phyloP scores from a whole-genome alignment of 371 early-diverging fungal genomes.

The Rhizoclosmatium hyalinum region DNA sequence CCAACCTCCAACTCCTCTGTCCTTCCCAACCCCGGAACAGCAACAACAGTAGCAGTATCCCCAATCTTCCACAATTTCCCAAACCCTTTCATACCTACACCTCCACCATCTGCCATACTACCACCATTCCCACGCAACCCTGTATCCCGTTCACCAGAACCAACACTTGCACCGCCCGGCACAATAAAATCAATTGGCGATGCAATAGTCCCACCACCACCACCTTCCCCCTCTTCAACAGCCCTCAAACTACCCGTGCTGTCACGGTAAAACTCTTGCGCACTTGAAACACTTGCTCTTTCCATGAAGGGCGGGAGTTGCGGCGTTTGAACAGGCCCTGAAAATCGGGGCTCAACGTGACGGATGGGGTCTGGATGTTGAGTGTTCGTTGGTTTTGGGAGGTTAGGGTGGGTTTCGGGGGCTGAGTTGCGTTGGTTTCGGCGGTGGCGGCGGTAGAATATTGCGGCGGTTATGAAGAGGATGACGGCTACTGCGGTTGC shows the following conservation, averaged over 20 bases:
- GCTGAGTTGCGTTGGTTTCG: neutral
- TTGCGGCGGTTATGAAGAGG: neutral
- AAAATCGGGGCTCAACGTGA: too few relatives aligned
- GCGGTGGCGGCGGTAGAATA: neutral
- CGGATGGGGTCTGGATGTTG: neutral
- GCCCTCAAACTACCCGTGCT: neutral
- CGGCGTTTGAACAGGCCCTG: neutral
- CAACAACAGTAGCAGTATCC: too few relatives aligned
- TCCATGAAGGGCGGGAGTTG: neutral
- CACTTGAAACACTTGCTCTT: neutral
- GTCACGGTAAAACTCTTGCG: neutral
- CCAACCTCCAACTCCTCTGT: too few relatives aligned
- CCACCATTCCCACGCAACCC: too few relatives aligned
- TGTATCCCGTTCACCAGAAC: too few relatives aligned
- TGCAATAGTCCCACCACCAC: too few relatives aligned
- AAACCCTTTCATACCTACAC: too few relatives aligned
- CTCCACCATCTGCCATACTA: too few relatives aligned
- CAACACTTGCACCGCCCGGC: too few relatives aligned
- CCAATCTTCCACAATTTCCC: too few relatives aligned
- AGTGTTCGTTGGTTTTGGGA: neutral
- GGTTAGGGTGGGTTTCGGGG: neutral
- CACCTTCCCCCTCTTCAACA: neutral
- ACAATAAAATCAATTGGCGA: too few relatives aligned
- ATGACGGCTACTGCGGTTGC: neutral
- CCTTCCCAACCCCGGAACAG: too few relatives aligned